Base-by-base conservation (phyloP, 495 filamentous ascomycete genomes). In the Thermochaetoides thermophila region DNA sequence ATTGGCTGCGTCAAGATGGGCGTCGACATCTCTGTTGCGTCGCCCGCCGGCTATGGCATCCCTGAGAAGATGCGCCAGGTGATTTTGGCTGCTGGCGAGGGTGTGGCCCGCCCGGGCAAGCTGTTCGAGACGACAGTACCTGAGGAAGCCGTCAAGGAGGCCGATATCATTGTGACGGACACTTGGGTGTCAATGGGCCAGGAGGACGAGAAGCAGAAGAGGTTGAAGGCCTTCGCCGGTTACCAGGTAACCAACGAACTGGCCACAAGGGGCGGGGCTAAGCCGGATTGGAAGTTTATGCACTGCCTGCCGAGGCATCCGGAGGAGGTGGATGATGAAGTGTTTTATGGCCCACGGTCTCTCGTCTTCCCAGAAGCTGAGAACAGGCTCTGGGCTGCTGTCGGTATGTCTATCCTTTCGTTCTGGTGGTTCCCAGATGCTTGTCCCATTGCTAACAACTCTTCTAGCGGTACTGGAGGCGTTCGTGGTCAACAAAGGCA, bases 151-250 rank as follows among this genome's bases (percentile, higher is more conserved):
- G 74, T 96, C 40, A 81, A 80, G 64, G 64, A 76, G 38, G 87
- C 89, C 1, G 81, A 96, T 46, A 66, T 97, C 26, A 61, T 97
- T 13, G 81, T 96, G 0, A 97, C 89, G 0, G 89, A 97, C 48
- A 97, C 89, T 7, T 97, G 87, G 87, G 68, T 93, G 22, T 91
- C 82, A 0, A 95, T 95, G 89, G 89, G 89, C 25, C 85, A 95
- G 61, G 89, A 97, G 57, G 73, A 67, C 28, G 85, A 95, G 60
- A 63, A 73, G 20, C 63, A 69, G 34, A 74, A 78, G 60, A 64
- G 80, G 37, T 46, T 94, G 39, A 72, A 76, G 57, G 82, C 74
- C 17, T 97, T 97, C 48, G 65, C 69, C 18, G 85, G 87, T 20
- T 97, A 83, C 56, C 87, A 94, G 53, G 77, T 97, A 43, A 92